Conservation (phyloP, 768 basidiomycete genomes). For the Phaffia tasmanica region DNA sequence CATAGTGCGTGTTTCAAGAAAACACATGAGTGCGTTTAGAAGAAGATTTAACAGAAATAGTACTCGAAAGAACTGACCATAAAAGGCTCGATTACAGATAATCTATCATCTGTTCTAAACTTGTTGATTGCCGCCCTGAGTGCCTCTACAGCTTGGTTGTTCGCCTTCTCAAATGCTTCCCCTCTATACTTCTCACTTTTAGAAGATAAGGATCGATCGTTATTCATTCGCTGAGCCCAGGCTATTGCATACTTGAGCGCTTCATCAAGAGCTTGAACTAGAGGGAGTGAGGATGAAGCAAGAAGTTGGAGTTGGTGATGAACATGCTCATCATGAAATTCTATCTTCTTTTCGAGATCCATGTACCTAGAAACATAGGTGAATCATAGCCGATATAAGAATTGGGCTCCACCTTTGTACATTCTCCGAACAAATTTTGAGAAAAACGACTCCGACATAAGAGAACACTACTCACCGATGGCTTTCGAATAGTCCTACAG, state of each 20-base stretch:
- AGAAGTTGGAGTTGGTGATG: conserved; percentile 18
- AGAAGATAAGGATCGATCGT: conserved; percentile 17
- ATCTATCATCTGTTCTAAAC: conserved; percentile 3
- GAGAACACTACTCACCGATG: conserved; percentile 10
- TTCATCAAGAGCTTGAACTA: conserved; percentile 11
- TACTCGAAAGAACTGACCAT: conserved; percentile 7
- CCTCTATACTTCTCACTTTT: conserved; percentile 1
- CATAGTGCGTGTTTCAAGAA: neutral
- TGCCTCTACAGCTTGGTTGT: conserved; percentile 1
- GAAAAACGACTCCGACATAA: too few species aligned
- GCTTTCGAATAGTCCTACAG: conserved; percentile 20
- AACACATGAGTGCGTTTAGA: neutral
- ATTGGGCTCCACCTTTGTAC: neutral
- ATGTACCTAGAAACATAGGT: conserved; percentile 15
- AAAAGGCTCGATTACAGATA: conserved; percentile 23
- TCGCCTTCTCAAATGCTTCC: conserved; percentile 4
- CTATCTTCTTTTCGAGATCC: conserved; percentile 18
- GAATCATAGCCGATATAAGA: neutral
- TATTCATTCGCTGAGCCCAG: conserved; percentile 19
- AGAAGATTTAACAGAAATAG: neutral
- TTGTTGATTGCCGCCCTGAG: conserved; percentile 2
- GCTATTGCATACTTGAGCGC: conserved; percentile 4
- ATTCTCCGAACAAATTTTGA: too few species aligned
- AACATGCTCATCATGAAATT: conserved; percentile 7
- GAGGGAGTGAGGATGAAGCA: conserved; percentile 21